phyloP scores from a whole-genome alignment of 306 rosid genomes.

The Quercus aquifolioides region DNA sequence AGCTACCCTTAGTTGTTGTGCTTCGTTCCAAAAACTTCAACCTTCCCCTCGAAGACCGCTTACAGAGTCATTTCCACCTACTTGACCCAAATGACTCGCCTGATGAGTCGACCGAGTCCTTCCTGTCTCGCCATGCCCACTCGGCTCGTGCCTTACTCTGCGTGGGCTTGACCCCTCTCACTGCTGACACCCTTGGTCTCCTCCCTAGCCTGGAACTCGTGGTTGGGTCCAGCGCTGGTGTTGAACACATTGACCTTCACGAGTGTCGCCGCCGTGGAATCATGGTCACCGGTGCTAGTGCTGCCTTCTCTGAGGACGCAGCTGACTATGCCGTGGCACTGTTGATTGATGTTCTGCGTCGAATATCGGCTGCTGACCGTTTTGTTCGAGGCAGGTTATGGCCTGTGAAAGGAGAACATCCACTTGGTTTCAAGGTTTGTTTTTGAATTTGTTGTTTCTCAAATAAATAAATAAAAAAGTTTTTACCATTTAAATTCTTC shows the following conservation, averaged over 20 bases:
- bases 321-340: conserved; percentile 20
- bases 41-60: not conserved
- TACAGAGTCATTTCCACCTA: not conserved
- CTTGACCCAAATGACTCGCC: conserved; percentile 1
- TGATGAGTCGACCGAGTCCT: not conserved
- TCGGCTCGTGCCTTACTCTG: not conserved
- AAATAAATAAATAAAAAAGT: not conserved
- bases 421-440: conserved; percentile 8
- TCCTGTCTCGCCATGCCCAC: not conserved
- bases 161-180: not conserved
- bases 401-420: conserved; percentile 5
- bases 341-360: conserved; percentile 10
- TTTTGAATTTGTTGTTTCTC: not conserved
- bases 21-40: no score
- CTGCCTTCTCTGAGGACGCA: not conserved
- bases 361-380: conserved; percentile 1
- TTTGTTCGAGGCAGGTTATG: conserved; percentile 2
- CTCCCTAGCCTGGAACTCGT: conserved; percentile 15
- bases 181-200: not conserved
- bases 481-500: no score
- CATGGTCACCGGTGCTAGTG: conserved; percentile 7
- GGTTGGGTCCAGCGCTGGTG: not conserved
- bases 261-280: conserved; percentile 14
- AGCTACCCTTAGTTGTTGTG: no score
- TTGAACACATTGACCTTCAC: conserved; percentile 2